Conservation (phyloP, 2,329 filamentous ascomycete genomes). For the Claviceps spartinae region DNA sequence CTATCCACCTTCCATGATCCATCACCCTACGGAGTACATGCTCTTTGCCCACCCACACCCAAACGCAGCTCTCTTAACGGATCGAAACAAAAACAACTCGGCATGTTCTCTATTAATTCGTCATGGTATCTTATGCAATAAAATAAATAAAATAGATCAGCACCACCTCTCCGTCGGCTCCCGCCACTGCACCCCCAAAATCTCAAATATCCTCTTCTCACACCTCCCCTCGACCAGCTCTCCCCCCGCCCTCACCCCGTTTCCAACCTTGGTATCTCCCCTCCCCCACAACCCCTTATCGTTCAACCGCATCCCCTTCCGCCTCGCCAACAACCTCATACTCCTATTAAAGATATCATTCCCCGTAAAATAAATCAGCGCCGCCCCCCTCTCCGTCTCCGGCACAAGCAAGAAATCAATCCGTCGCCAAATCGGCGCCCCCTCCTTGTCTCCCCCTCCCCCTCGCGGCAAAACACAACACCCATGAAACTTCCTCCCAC, state of each 20-base stretch:
- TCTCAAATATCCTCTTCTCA: slow-evolving; percentile 70
- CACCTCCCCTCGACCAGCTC: slow-evolving; percentile 58
- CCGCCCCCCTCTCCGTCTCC: slow-evolving; percentile 64
- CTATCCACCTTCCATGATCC: too few relatives aligned
- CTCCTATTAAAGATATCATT: slow-evolving; percentile 92
- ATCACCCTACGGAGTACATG: too few relatives aligned
- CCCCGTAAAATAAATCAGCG: slow-evolving; percentile 88
- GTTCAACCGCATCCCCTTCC: slow-evolving; percentile 73
- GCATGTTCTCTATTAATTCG: too few relatives aligned
- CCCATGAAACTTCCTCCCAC: slow-evolving; percentile 78
- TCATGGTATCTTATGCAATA: neutral
- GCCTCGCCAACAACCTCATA: slow-evolving; percentile 64
- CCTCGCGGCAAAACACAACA: slow-evolving; percentile 54
- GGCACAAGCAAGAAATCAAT: slow-evolving; percentile 81
- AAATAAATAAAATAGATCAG: slow-evolving; percentile 19
- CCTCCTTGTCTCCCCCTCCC: slow-evolving; percentile 6
- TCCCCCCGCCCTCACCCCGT: slow-evolving; percentile 36
- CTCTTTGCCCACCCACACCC: too few relatives aligned
- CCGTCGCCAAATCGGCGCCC: slow-evolving; percentile 51
- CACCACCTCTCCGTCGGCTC: slow-evolving; percentile 65
- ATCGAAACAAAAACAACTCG: too few relatives aligned
- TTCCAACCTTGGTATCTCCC: slow-evolving; percentile 62
- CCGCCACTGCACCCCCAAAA: slow-evolving; percentile 73
- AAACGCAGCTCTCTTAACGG: too few relatives aligned
- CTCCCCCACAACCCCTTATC: slow-evolving; percentile 67